A percentile compares a stretch with the other conserved stretches of the same genome.
Conservation (phyloP, 495 filamentous ascomycete genomes). For the Aspergillus kassunensis region DNA sequence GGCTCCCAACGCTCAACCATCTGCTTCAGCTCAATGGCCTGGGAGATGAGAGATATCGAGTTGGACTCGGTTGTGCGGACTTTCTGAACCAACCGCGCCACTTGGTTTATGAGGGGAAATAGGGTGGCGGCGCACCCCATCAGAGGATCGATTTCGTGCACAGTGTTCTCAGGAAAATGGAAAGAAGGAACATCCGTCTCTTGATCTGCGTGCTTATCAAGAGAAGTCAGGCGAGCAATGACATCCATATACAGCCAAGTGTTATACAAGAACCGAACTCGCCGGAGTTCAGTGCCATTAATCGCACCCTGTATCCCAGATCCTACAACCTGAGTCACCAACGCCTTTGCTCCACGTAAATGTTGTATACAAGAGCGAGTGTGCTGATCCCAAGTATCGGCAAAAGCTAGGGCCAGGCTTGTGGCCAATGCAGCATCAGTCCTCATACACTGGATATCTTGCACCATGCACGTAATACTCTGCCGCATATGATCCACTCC, state of each 20-base stretch:
- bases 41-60: constrained; percentile 56
- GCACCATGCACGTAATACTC: constrained; percentile 56
- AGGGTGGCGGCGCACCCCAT: constrained; percentile 71
- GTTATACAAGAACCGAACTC: constrained; percentile 70
- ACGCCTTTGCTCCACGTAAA: constrained; percentile 62
- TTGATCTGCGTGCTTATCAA: constrained; percentile 54
- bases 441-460: constrained; percentile 58
- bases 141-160: constrained; percentile 66
- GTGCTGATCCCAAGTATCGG: constrained; percentile 74
- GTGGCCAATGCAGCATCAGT: constrained; percentile 68
- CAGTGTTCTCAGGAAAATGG: constrained; percentile 36
- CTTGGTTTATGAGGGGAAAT: constrained; percentile 69
- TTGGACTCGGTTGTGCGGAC: constrained; percentile 57
- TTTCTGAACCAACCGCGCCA: constrained; percentile 63
- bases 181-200: constrained; percentile 47
- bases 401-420: constrained; percentile 68
- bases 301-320: constrained; percentile 31
- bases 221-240: constrained; percentile 67
- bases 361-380: constrained; percentile 73
- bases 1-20: constrained; percentile 62
- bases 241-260: constrained; percentile 83
- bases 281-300: constrained; percentile 41
- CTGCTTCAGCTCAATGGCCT: constrained; percentile 62
- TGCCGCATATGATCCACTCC: constrained; percentile 72
- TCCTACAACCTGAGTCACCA: constrained; percentile 58